Evolutionary conservation across 1,284 basidiomycete species (phyloP).

Genomic region (Malassezia brasiliensis): DNA sequence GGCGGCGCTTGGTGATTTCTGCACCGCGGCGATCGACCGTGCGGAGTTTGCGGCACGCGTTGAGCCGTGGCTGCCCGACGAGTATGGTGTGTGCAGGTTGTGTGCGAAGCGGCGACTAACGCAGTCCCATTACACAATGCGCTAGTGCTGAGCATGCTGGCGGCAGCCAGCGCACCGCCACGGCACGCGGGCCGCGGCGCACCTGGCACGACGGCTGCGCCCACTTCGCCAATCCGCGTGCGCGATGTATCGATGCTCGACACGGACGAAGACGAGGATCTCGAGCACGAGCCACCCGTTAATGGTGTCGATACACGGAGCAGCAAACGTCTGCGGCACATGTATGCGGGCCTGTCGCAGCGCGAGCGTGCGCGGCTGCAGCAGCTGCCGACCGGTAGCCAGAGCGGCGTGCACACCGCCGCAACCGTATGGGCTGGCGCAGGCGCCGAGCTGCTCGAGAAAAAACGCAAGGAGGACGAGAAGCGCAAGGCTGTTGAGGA

Average conservation of each 20-base stretch:
- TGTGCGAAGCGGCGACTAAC: no score
- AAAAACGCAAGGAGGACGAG: slow-evolving; percentile 47
- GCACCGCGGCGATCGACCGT: slow-evolving; percentile 48
- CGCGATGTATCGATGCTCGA: slow-evolving; percentile 13
- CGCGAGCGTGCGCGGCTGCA: slow-evolving; percentile 38
- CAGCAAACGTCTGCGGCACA: slow-evolving; percentile 39
- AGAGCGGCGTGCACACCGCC: slow-evolving; percentile 21
- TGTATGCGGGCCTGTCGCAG: slow-evolving; percentile 36
- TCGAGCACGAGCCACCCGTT: slow-evolving; percentile 17
- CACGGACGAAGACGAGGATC: slow-evolving; percentile 23
- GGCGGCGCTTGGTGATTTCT: slow-evolving; percentile 47
- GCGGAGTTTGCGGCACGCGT: slow-evolving; percentile 47
- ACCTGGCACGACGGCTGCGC: slow-evolving; percentile 13
- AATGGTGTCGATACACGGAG: slow-evolving; percentile 18
- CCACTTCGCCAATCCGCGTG: slow-evolving; percentile 20
- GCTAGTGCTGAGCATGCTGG: slow-evolving; percentile 50
- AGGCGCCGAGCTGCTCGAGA: slow-evolving; percentile 45
- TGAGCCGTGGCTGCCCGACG: slow-evolving; percentile 28
- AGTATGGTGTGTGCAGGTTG: slow-evolving; percentile 27
- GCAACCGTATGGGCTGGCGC: slow-evolving; percentile 42
- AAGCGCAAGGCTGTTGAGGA: slow-evolving; percentile 40
- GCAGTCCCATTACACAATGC: slow-evolving; percentile 50
- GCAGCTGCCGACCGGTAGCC: slow-evolving; percentile 29
- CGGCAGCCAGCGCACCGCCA: slow-evolving; percentile 47
- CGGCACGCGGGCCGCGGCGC: slow-evolving; percentile 20